These are phyloP conservation scores for Periconia sp. DNA, from an alignment of 2,329 filamentous ascomycete species.

Conservation along the genomic window DNA sequence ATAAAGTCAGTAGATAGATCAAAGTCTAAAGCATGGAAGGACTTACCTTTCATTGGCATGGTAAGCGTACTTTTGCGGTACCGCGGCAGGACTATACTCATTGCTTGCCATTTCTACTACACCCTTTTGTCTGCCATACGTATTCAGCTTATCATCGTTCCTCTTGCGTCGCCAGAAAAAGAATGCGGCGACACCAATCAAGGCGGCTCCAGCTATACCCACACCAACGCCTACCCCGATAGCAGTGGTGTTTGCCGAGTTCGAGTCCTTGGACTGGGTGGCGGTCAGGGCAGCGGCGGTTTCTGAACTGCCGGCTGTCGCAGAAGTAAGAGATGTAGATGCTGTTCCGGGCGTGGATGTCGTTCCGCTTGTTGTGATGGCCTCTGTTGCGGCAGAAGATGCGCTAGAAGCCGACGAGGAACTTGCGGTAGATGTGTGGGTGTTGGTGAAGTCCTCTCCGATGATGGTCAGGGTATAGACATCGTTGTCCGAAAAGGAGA, in stretches of 20 bases:
- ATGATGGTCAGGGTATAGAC: slow-evolving; percentile 36
- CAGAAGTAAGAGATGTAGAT: not conserved
- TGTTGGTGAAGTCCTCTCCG: slow-evolving; percentile 29
- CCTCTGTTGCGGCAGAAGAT: slow-evolving; percentile 1
- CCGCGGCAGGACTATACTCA: slow-evolving; percentile 4
- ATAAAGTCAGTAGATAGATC: not conserved
- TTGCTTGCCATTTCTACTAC: not conserved
- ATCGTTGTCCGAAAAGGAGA: slow-evolving; percentile 20
- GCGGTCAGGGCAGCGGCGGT: not conserved
- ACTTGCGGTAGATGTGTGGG: slow-evolving; percentile 15
- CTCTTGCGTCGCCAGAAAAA: slow-evolving; percentile 16
- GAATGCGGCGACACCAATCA: slow-evolving; percentile 11
- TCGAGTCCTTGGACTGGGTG: not conserved
- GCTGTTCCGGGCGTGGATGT: not conserved
- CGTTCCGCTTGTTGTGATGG: not conserved
- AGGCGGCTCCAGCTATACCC: slow-evolving; percentile 11
- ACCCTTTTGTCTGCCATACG: slow-evolving; percentile 2
- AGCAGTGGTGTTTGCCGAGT: slow-evolving; percentile 10
- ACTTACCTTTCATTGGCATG: slow-evolving; percentile 5
- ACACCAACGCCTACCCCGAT: slow-evolving; percentile 23
- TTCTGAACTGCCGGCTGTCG: not conserved
- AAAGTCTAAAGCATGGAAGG: not conserved
- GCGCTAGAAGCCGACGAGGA: slow-evolving; percentile 6
- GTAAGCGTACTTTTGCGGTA: slow-evolving; percentile 9
- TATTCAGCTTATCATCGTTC: not conserved